These are phyloP conservation scores for Sonneratia alba DNA, from an alignment of 345 rosid species.

Conservation along the genomic window DNA sequence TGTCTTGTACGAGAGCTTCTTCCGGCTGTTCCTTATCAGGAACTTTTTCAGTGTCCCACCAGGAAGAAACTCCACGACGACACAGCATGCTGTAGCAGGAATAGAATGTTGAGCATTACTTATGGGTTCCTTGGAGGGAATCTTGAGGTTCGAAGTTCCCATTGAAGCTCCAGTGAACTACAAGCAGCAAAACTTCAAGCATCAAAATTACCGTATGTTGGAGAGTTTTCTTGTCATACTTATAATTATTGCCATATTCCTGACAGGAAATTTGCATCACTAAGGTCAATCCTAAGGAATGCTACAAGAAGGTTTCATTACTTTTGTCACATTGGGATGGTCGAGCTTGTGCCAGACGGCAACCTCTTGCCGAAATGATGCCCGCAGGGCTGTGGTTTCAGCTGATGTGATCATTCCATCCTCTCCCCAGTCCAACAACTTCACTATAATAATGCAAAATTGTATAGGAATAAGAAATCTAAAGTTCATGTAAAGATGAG, in stretches of 20 bases:
- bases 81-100: constrained; percentile 37
- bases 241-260: neutral
- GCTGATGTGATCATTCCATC: constrained; percentile 50
- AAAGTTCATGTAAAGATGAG: neutral
- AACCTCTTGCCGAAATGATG: constrained; percentile 82
- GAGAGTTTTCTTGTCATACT: too few relatives aligned
- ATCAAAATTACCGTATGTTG: neutral
- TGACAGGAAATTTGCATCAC: neutral
- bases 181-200: neutral
- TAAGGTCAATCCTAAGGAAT: neutral
- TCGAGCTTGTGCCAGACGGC: constrained; percentile 94
- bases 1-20: constrained; percentile 30
- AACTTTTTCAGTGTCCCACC: constrained; percentile 36
- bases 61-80: constrained; percentile 38
- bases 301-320: constrained; percentile 15
- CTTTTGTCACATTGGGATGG: constrained; percentile 87
- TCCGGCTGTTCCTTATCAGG: constrained; percentile 34
- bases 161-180: constrained; percentile 46
- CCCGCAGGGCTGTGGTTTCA: constrained; percentile 63
- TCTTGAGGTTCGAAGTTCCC: constrained; percentile 38
- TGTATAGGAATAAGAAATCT: constrained; percentile 2
- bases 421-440: constrained; percentile 88
- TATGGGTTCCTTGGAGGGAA: constrained; percentile 16
- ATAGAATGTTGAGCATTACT: constrained; percentile 14
- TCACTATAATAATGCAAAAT: constrained; percentile 41